These are phyloP conservation scores for Coniochaeta sp. DNA, from an alignment of 2,329 filamentous ascomycete species.

Conservation along the genomic window DNA sequence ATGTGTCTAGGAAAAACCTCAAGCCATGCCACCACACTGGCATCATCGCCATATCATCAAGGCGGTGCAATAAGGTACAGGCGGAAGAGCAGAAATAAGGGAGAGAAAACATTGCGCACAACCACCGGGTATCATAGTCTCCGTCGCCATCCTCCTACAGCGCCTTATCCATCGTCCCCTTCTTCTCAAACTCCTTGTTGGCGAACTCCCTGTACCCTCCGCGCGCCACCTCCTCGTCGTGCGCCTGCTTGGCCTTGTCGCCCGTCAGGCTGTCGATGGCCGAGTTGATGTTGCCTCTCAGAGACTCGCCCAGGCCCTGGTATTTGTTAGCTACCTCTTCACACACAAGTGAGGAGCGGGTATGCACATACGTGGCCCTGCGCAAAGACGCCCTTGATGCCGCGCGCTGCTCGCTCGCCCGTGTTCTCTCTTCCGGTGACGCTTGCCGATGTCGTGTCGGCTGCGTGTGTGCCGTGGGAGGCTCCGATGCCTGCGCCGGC, in stretches of 20 bases:
- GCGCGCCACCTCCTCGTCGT: conserved; percentile 13
- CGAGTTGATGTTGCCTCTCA: conserved; percentile 6
- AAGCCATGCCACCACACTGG: too few species aligned
- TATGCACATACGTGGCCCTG: not conserved
- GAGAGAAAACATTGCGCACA: too few species aligned
- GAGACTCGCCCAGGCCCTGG: conserved; percentile 3
- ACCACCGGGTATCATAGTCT: not conserved
- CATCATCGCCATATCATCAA: too few species aligned
- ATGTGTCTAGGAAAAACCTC: too few species aligned
- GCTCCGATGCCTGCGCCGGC: not conserved
- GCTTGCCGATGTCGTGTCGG: not conserved
- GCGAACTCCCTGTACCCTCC: conserved; percentile 2
- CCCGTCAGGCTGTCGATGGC: conserved; percentile 17
- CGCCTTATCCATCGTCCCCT: conserved; percentile 3
- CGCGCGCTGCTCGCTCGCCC: not conserved
- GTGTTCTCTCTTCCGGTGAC: not conserved
- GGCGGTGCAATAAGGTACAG: not conserved
- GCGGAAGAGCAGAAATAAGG: not conserved
- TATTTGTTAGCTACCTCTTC: too few species aligned
- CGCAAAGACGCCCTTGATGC: not conserved
- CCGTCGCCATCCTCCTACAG: not conserved
- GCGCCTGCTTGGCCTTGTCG: conserved; percentile 17
- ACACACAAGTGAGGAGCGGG: too few species aligned
- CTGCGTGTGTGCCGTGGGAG: not conserved
- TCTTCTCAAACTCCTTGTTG: conserved; percentile 4